Percentiles rank a stretch among this genome's conserved stretches.
These are phyloP conservation scores for Aureobasidium sp. DNA, from an alignment of 2,329 filamentous ascomycete species.

Conservation along the genomic window DNA sequence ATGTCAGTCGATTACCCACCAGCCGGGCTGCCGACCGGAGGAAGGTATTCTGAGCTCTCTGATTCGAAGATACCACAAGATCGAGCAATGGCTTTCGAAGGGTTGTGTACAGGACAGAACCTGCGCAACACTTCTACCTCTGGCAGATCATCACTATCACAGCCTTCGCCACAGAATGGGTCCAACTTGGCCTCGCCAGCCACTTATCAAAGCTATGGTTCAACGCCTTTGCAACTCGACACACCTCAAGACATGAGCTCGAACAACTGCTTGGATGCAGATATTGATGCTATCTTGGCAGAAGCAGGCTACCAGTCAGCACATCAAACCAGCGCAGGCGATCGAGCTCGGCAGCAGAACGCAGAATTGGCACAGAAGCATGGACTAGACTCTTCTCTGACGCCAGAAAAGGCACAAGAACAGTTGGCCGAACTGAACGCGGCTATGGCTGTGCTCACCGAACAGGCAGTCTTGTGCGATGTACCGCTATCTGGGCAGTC, in stretches of 20 bases:
- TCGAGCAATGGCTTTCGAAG: neutral
- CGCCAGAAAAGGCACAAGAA: neutral
- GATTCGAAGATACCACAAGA: neutral
- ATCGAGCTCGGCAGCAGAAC: neutral
- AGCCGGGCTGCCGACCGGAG: neutral
- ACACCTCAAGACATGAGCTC: neutral
- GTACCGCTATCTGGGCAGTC: neutral
- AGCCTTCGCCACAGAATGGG: neutral
- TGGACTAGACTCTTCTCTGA: neutral
- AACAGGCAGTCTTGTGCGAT: neutral
- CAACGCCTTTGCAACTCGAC: neutral
- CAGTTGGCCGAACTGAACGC: conserved; percentile 4
- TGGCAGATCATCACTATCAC: neutral
- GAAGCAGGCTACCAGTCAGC: neutral
- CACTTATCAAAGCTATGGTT: neutral
- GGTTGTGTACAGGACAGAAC: neutral
- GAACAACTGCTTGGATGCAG: neutral
- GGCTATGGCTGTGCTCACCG: neutral
- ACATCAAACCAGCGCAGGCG: neutral
- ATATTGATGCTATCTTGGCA: neutral
- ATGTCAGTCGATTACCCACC: neutral
- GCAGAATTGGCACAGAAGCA: neutral
- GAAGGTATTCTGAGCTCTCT: neutral
- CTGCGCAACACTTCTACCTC: neutral
- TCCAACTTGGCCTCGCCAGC: neutral